phyloP scores from a whole-genome alignment of 805 yeast genomes.

The Scheffersomyces amazonensis region DNA sequence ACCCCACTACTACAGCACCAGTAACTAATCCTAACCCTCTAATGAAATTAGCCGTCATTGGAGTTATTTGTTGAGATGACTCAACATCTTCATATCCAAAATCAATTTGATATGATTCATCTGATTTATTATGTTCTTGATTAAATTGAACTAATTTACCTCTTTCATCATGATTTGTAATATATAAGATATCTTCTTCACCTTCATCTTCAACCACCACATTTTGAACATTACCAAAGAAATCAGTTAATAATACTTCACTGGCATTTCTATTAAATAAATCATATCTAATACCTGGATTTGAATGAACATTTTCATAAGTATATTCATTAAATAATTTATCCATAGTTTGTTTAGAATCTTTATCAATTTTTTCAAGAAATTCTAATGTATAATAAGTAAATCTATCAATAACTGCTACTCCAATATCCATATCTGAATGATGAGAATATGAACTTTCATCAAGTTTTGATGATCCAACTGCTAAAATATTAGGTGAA shows the following conservation, averaged over 20 bases:
- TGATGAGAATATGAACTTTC: constrained; percentile 95
- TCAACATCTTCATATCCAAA: constrained; percentile 8
- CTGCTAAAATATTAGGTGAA: constrained; percentile 88
- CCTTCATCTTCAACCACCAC: constrained; percentile 62
- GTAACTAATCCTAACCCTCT: constrained; percentile 14
- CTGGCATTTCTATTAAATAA: constrained; percentile 62
- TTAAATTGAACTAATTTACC: constrained; percentile 10
- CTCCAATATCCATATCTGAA: constrained; percentile 94
- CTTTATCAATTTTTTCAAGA: constrained; percentile 75
- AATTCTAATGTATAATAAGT: constrained; percentile 89
- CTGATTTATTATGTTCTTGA: neutral
- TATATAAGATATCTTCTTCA: constrained; percentile 20
- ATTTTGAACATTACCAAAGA: constrained; percentile 88
- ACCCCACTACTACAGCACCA: constrained; percentile 13
- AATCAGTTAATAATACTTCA: constrained; percentile 82
- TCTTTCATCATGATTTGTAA: constrained; percentile 29
- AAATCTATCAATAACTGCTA: constrained; percentile 95
- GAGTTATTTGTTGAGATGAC: constrained; percentile 1
- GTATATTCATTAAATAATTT: constrained; percentile 85
- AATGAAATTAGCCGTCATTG: constrained; percentile 10
- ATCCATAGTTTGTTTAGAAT: constrained; percentile 70
- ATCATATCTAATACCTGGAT: constrained; percentile 90
- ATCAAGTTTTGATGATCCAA: constrained; percentile 84
- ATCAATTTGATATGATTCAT: neutral
- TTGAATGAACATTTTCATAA: constrained; percentile 81